Conservation (phyloP, 2,329 filamentous ascomycete genomes). For the Penicillium hesseltinei region DNA sequence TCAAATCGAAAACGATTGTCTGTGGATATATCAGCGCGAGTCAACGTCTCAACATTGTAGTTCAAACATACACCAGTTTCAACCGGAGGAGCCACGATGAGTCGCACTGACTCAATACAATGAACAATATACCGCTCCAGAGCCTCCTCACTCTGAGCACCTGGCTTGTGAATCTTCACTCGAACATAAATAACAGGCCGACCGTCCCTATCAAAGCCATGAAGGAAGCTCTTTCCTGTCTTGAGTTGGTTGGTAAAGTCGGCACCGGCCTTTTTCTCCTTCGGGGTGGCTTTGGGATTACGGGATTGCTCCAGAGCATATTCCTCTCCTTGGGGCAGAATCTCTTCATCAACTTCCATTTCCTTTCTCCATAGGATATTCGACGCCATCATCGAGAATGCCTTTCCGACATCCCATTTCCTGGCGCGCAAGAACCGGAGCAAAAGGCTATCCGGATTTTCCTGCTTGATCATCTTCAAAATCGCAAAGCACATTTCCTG, state of each 20-base stretch:
- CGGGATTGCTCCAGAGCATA: conserved; percentile 62
- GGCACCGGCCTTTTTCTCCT: conserved; percentile 17
- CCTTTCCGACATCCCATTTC: conserved; percentile 89
- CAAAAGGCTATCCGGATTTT: conserved; percentile 80
- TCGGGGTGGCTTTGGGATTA: neutral
- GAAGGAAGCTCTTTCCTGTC: conserved; percentile 21
- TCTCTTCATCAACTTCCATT: conserved; percentile 80
- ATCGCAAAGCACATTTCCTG: conserved; percentile 75
- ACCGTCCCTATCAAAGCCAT: conserved; percentile 36
- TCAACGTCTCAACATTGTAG: neutral
- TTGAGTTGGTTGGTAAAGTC: conserved; percentile 22
- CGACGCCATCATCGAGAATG: conserved; percentile 83
- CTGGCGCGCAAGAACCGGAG: conserved; percentile 75
- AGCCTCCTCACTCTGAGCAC: conserved; percentile 76
- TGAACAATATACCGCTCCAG: conserved; percentile 87
- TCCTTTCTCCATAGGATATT: conserved; percentile 87
- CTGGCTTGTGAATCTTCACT: conserved; percentile 74
- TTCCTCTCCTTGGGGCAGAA: conserved; percentile 71
- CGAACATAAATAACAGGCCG: conserved; percentile 80
- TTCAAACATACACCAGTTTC: conserved; percentile 78
- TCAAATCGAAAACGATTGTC: conserved; percentile 94
- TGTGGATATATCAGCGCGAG: conserved; percentile 35
- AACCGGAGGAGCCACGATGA: conserved; percentile 71
- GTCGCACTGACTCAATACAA: conserved; percentile 80
- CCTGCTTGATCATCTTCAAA: conserved; percentile 89